Conservation (phyloP, 2,329 filamentous ascomycete genomes). For the Sarocladium kiliense region DNA sequence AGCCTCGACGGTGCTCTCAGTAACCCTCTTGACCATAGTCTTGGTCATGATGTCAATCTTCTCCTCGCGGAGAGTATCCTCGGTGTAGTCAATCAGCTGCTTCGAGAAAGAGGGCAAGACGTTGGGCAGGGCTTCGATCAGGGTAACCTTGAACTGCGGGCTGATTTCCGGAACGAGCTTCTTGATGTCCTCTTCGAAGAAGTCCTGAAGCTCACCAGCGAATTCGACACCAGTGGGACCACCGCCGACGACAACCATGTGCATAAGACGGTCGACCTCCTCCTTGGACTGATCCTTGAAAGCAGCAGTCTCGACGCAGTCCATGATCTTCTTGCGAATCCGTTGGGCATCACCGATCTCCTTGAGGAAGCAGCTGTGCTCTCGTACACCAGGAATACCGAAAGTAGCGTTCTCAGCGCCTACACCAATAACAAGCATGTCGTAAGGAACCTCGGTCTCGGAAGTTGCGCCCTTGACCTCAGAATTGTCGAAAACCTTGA, state of each 20-base stretch:
- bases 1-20: conserved; percentile 87
- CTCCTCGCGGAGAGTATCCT: conserved; percentile 98
- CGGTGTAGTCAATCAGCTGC: conserved; percentile 98
- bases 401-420: conserved; percentile 98
- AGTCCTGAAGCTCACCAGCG: conserved; percentile 95
- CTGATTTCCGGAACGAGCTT: conserved; percentile 96
- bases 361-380: conserved; percentile 97
- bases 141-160: conserved; percentile 92
- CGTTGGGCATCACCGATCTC: conserved; percentile 94
- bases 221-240: conserved; percentile 98
- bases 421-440: conserved; percentile 96
- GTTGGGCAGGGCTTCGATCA: conserved; percentile 95
- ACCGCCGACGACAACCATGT: conserved; percentile 95
- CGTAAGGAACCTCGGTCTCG: conserved; percentile 88
- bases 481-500: conserved; percentile 87
- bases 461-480: conserved; percentile 81
- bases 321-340: conserved; percentile 99
- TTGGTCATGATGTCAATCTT: conserved; percentile 96
- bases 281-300: conserved; percentile 92
- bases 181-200: conserved; percentile 96
- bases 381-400: conserved; percentile 89
- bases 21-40: conserved; percentile 98
- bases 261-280: conserved; percentile 88
- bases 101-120: conserved; percentile 98
- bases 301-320: conserved; percentile 95